Conservation (phyloP, 345 rosid species). For the Citrus unshiu region DNA sequence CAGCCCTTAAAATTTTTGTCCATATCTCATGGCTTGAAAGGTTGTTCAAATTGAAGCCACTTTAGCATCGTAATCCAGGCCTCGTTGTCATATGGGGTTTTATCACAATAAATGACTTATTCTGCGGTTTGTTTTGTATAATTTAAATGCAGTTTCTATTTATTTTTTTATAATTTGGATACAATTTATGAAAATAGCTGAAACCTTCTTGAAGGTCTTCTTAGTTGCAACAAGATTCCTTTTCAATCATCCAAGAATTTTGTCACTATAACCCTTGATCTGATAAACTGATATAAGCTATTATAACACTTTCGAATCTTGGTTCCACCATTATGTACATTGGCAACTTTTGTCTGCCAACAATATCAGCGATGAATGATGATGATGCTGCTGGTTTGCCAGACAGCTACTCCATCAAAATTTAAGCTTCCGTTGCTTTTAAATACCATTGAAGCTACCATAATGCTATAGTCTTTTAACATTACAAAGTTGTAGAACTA, state of each 20-base stretch:
- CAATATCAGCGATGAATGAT: not conserved
- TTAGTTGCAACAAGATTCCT: not conserved
- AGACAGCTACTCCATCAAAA: not conserved
- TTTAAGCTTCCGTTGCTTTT: not conserved
- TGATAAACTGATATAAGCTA: not conserved
- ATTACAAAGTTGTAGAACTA: not conserved
- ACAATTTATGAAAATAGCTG: not conserved
- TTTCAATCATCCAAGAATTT: too few relatives aligned
- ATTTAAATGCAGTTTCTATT: not conserved
- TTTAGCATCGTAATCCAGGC: not conserved
- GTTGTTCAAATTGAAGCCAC: constrained; percentile 6
- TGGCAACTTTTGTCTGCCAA: not conserved
- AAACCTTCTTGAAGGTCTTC: not conserved
- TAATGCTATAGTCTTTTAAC: not conserved
- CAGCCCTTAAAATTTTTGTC: constrained; percentile 9
- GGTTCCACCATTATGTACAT: not conserved
- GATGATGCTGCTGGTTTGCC: not conserved
- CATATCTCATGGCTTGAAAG: constrained; percentile 3
- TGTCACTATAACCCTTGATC: not conserved
- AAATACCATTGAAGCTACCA: not conserved
- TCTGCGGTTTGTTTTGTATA: not conserved
- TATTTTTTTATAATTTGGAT: too few relatives aligned
- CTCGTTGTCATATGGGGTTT: not conserved
- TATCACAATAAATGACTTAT: not conserved
- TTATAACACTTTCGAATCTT: not conserved